Evolutionary conservation across 495 filamentous ascomycete species (phyloP).

Genomic region (Penicillium canariense): DNA sequence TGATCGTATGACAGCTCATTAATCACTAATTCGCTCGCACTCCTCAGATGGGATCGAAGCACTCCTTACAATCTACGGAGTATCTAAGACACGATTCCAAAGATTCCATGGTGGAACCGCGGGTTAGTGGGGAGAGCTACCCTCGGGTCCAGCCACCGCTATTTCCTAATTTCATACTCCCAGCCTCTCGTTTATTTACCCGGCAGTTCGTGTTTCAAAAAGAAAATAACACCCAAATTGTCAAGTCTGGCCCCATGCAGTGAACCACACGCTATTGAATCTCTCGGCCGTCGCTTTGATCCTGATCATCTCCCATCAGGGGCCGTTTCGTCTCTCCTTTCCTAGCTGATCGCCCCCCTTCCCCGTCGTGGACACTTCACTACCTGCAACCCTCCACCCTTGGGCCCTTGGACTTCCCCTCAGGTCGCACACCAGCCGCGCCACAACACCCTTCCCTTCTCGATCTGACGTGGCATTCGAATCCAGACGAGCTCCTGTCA

Average conservation of each 20-base stretch:
- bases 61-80: not conserved
- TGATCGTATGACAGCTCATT: too few relatives aligned
- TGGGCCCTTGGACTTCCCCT: not conserved
- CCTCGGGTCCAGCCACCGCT: slow-evolving; percentile 26
- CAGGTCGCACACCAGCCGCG: slow-evolving; percentile 21
- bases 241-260: not conserved
- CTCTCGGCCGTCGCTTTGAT: not conserved
- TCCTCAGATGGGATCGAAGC: too few relatives aligned
- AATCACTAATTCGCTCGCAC: too few relatives aligned
- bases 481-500: slow-evolving; percentile 10
- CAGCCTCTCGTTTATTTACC: slow-evolving; percentile 28
- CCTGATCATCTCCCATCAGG: not conserved
- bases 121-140: not conserved
- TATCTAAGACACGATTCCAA: slow-evolving; percentile 8
- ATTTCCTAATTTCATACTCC: slow-evolving; percentile 21
- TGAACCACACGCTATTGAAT: slow-evolving; percentile 1
- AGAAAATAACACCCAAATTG: not conserved
- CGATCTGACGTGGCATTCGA: slow-evolving; percentile 40
- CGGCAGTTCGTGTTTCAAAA: slow-evolving; percentile 5
- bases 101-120: slow-evolving; percentile 19
- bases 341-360: not conserved
- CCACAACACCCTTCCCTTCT: slow-evolving; percentile 18
- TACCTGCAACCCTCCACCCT: slow-evolving; percentile 8
- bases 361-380: slow-evolving; percentile 3
- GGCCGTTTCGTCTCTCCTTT: not conserved